Evolutionary conservation across 805 yeast genomes (phyloP), one percentile per base, ranked within the genome.

Genomic region (Ogataea philodendri): DNA sequence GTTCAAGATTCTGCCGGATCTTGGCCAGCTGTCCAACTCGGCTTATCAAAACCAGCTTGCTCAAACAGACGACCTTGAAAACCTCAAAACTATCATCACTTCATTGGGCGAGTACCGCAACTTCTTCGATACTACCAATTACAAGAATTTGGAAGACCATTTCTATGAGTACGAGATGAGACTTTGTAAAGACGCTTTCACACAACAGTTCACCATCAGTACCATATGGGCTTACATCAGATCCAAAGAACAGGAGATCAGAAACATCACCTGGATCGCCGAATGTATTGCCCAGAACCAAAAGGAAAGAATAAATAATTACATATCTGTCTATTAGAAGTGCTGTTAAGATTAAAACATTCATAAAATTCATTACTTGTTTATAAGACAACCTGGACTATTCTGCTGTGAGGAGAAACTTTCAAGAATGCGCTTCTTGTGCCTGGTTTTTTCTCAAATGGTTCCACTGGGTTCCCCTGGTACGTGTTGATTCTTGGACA

Each of bases 251-350:
- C 98, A 94, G 65, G 99, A 93, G 63, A 78, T 94, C 41, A 77
- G 98, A 64, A 93, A 93, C 61, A 83, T 93, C 48, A 87, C 97
- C n/a, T 93, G 99, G 99, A 90, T 93, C 39, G 96, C 97, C 32
- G 99, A 93, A 67, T 93, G 99, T 70, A 93, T 93, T 67, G 96
- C 97, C 20, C 98, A 94, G 63, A 89, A 88, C 60, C 99, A 93
- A 71, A 86, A 88, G 67, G 94, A 86, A 58, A 78, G 96, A 62
- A 86, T 93, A 48, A 81, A 83, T 52, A 86, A 85, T 61, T 94
- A 88, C 60, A 88, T 94, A 42, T 70, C 94, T 27, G 96, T 90
- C 25, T 87, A 81, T 51, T 88, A 67, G 53, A 17, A 9, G 3
- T 13, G 14, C 17, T 22, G 22, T 9, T 5, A 19, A 14, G 19